These are phyloP conservation scores for Sphagnum magellanicum DNA, from an alignment of 228 moss, liverwort and hornwort genomes.

Conservation along the genomic window DNA sequence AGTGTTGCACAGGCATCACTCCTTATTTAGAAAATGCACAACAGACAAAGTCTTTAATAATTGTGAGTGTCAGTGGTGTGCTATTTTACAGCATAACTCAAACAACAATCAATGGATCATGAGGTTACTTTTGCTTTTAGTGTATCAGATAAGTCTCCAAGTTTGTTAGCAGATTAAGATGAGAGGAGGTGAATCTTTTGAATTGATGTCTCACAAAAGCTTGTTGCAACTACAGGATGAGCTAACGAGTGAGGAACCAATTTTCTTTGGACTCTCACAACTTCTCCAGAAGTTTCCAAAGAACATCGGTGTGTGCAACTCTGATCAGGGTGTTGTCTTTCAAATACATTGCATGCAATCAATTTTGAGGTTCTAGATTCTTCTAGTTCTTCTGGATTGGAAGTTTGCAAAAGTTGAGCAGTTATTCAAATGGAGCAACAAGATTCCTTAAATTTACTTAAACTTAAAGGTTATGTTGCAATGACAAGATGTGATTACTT, in stretches of 20 bases:
- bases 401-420: not conserved
- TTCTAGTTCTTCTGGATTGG: not conserved
- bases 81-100: too few relatives aligned
- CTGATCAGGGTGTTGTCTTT: not conserved
- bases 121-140: too few relatives aligned
- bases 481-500: slow-evolving; percentile 4
- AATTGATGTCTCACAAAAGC: too few relatives aligned
- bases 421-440: not conserved
- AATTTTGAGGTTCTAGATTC: not conserved
- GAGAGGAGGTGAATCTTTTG: too few relatives aligned
- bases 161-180: too few relatives aligned
- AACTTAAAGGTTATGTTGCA: not conserved
- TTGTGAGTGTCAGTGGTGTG: too few relatives aligned
- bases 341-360: not conserved
- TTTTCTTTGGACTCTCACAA: slow-evolving; percentile 74
- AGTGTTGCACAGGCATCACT: too few relatives aligned
- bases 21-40: too few relatives aligned
- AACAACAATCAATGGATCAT: too few relatives aligned
- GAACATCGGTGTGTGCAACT: slow-evolving; percentile 50
- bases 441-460: not conserved
- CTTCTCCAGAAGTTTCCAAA: slow-evolving; percentile 83
- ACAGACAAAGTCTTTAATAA: too few relatives aligned
- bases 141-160: too few relatives aligned
- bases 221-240: slow-evolving; percentile 54
- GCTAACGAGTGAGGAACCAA: slow-evolving; percentile 67